Percentiles rank a stretch among this genome's conserved stretches.
phyloP scores from a whole-genome alignment of 768 basidiomycete species.

The Artomyces pyxidatus region DNA sequence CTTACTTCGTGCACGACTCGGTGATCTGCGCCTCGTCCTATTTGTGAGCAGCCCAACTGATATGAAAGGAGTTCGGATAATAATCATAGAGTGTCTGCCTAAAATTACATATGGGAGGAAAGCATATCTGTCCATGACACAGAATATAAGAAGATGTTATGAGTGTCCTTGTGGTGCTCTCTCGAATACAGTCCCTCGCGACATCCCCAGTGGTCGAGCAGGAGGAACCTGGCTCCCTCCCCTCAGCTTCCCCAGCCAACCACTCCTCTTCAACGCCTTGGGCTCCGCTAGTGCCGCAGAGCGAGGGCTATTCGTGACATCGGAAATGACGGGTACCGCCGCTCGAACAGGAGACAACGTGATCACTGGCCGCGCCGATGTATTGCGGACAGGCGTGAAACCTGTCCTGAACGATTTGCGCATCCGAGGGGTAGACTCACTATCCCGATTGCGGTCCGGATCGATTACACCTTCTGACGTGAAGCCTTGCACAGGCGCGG shows the following conservation, averaged over 20 bases:
- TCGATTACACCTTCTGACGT: conserved; percentile 39
- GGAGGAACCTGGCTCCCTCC: conserved; percentile 1
- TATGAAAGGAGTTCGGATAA: too few species aligned
- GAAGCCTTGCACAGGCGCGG: conserved; percentile 57
- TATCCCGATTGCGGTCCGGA: conserved; percentile 25
- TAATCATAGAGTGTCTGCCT: not conserved
- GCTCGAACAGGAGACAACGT: conserved; percentile 41
- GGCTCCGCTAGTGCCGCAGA: conserved; percentile 1
- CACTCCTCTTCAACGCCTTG: conserved; percentile 7
- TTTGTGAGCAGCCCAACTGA: too few species aligned
- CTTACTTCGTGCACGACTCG: too few species aligned
- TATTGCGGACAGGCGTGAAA: conserved; percentile 64
- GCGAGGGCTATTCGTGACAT: conserved; percentile 62
- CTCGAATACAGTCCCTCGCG: conserved; percentile 7
- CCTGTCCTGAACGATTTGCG: conserved; percentile 56
- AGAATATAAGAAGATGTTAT: not conserved
- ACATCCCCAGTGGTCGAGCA: not conserved
- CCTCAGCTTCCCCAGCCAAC: conserved; percentile 11
- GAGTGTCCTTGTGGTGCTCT: not conserved
- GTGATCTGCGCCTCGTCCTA: too few species aligned
- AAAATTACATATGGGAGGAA: not conserved
- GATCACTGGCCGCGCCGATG: conserved; percentile 31
- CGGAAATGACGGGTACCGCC: conserved; percentile 32
- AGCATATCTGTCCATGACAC: not conserved
- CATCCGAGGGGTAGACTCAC: conserved; percentile 49